Base-by-base conservation (phyloP, 1,284 basidiomycete species). In the Ustilago crameri region DNA sequence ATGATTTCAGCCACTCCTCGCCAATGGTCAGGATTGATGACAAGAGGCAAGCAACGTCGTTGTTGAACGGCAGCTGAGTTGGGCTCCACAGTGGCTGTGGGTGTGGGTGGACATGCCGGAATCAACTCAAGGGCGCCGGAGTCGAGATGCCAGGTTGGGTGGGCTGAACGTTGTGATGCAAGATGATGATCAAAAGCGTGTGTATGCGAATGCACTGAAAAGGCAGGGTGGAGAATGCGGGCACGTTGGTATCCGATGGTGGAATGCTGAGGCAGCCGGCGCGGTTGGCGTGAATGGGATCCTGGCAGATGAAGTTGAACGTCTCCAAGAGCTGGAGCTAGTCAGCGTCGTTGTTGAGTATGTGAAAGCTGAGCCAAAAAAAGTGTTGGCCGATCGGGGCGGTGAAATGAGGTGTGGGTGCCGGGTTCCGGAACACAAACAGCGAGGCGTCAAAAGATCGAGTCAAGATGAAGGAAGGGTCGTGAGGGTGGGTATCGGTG, bases 201-300 rank as follows among this genome's bases (percentile, higher is more conserved):
- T 40, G 10, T 26, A 41, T 14, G 10, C 20, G 18, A 32, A 44
- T 44, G 27, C 35, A 17, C 22, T 38, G 30, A 30, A 30, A 30
- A 12, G 30, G 30, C 30, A 12, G 30, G 46, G 61, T 64, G 61
- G 54, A 54, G 37, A 53, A 45, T 44, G 34, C 35, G 51, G 42
- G 35, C 41, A 32, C 30, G 34, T 38, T 23, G 38, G 26, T 15
- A 48, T 41, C 53, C 38, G 37, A 41, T 45, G 41, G 27, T 40
- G 48, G 30, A 23, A 20, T 41, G 40, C 38, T 14, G 34, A 20
- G 15, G 10, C 5, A 14, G 38, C 35, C 26, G 24, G 18, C 41
- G 43, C 54, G 40, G 35, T 44, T 44, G 59, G 49, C 43, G 50
- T 35, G 20, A 40, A 38, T 23, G 45, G 22, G 37, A 41, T 54